phyloP scores from a whole-genome alignment of 768 basidiomycete genomes.

The Lactarius akahatsu region DNA sequence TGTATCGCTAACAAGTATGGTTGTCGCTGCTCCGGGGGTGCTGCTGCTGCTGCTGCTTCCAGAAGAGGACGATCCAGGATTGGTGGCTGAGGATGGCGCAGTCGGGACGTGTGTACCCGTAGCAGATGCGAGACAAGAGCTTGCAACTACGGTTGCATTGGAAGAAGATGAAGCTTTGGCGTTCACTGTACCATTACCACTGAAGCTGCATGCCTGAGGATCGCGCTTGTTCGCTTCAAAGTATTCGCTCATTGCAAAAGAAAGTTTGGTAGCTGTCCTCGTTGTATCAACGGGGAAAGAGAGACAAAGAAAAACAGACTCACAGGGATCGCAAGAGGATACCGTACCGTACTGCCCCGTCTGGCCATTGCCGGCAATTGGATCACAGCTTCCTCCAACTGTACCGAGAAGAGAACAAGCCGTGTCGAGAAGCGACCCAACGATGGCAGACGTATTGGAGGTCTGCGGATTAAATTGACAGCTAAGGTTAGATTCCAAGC shows the following conservation, averaged over 20 bases:
- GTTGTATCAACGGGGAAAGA: constrained; percentile 18
- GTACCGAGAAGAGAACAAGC: constrained; percentile 69
- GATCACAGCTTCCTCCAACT: constrained; percentile 57
- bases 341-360: constrained; percentile 75
- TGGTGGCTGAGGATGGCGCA: constrained; percentile 36
- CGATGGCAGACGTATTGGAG: constrained; percentile 55
- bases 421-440: constrained; percentile 62
- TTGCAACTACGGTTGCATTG: constrained; percentile 55
- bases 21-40: constrained; percentile 33
- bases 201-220: constrained; percentile 69
- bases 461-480: constrained; percentile 72
- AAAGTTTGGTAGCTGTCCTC: constrained; percentile 66
- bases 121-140: constrained; percentile 66
- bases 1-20: constrained; percentile 32
- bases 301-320: constrained; percentile 12
- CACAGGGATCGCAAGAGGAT: constrained; percentile 79
- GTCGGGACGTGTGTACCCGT: constrained; percentile 63
- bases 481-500: constrained; percentile 63
- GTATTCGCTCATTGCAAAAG: constrained; percentile 78
- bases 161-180: constrained; percentile 48
- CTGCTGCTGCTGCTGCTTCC: constrained; percentile 36
- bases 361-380: constrained; percentile 70
- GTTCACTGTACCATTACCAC: constrained; percentile 82
- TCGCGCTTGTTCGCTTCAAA: constrained; percentile 64
- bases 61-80: constrained; percentile 4